Evolutionary conservation across 208 protist genomes (phyloP).

Genomic region (Phytomonas sp.): DNA sequence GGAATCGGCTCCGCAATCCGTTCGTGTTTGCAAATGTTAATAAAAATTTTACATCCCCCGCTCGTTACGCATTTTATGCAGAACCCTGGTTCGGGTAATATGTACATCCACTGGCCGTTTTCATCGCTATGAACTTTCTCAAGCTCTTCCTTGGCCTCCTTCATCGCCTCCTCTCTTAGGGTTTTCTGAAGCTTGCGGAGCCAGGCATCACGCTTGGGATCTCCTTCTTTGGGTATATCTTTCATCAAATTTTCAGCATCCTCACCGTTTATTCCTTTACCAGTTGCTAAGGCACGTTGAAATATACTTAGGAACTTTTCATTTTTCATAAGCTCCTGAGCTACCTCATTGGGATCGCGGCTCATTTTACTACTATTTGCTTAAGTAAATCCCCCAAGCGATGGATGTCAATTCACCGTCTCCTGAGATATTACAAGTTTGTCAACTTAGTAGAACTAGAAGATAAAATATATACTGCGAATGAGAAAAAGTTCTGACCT

Average conservation of each 20-base stretch:
- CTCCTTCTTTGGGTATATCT: conserved; percentile 67
- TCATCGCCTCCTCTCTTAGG: conserved; percentile 50
- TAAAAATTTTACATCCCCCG: conserved; percentile 77
- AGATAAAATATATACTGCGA: no score
- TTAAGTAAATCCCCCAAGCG: no score
- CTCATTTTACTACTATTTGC: no score
- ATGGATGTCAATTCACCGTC: no score
- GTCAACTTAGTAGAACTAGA: no score
- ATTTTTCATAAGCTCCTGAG: conserved; percentile 62
- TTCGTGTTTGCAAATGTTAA: conserved; percentile 84
- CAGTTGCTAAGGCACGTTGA: conserved; percentile 35
- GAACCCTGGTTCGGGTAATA: conserved; percentile 73
- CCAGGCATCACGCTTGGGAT: conserved; percentile 62
- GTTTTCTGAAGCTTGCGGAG: conserved; percentile 59
- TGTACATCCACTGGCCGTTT: conserved; percentile 85
- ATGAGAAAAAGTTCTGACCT: no score
- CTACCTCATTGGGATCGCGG: conserved; percentile 27
- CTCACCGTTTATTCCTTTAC: conserved; percentile 16
- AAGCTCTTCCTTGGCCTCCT: conserved; percentile 49
- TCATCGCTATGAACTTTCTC: conserved; percentile 83
- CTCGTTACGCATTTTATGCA: conserved; percentile 72
- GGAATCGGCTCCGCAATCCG: conserved; percentile 84
- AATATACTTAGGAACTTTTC: conserved; percentile 77
- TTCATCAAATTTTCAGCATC: conserved; percentile 19
- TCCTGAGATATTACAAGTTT: no score